Evolutionary conservation across 352 stramenopile species (phyloP).

Genomic region (Phytopythium kandeliae): DNA sequence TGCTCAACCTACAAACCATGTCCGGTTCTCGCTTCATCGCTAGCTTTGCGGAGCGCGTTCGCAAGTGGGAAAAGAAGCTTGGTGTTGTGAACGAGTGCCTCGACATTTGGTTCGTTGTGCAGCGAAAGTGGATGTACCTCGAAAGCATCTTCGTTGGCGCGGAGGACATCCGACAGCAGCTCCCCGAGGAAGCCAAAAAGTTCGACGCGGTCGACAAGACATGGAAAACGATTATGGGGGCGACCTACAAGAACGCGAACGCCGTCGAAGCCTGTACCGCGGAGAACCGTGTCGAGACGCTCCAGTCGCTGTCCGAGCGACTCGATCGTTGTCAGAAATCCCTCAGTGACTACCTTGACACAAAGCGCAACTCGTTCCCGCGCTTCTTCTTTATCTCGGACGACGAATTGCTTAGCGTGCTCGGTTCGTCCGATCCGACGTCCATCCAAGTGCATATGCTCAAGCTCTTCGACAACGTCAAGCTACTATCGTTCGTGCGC

Average conservation of each 20-base stretch:
- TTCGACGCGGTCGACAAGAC: slow-evolving; percentile 92
- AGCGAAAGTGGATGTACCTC: slow-evolving; percentile 95
- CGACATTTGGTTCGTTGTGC: slow-evolving; percentile 92
- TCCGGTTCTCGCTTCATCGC: slow-evolving; percentile 89
- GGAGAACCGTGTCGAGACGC: slow-evolving; percentile 85
- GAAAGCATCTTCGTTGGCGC: slow-evolving; percentile 93
- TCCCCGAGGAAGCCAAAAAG: slow-evolving; percentile 92
- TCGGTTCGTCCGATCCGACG: slow-evolving; percentile 88
- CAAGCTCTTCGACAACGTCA: slow-evolving; percentile 96
- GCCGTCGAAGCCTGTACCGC: slow-evolving; percentile 87
- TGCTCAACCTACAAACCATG: slow-evolving; percentile 90
- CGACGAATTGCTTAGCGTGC: slow-evolving; percentile 89
- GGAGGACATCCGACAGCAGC: slow-evolving; percentile 91
- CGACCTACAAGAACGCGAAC: slow-evolving; percentile 90
- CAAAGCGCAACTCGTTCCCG: slow-evolving; percentile 89
- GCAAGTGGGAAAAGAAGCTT: slow-evolving; percentile 90
- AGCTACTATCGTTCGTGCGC: slow-evolving; percentile 84
- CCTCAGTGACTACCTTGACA: slow-evolving; percentile 88
- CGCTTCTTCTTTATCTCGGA: slow-evolving; percentile 95
- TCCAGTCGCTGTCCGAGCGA: slow-evolving; percentile 82
- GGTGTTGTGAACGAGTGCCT: slow-evolving; percentile 89
- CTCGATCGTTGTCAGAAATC: slow-evolving; percentile 91
- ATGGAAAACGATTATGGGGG: slow-evolving; percentile 91
- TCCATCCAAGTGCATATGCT: slow-evolving; percentile 94
- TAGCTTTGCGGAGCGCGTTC: slow-evolving; percentile 86